Base-by-base conservation (phyloP, 352 stramenopile species). In the Phytophthora idaei region DNA sequence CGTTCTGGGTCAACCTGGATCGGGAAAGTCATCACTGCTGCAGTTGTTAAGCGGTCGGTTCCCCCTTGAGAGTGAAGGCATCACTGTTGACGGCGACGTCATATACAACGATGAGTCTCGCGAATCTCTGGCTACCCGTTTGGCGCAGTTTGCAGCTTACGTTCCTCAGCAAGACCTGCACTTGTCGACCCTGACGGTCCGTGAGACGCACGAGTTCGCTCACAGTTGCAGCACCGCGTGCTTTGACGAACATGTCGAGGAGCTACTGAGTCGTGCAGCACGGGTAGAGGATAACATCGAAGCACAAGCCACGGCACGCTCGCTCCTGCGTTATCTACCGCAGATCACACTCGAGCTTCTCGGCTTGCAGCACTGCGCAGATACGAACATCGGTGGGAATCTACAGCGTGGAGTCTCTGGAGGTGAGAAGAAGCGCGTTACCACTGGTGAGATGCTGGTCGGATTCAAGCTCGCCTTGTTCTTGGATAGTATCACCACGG, bases 181-280 rank as follows among this genome's bases (percentile, higher is more conserved):
- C 48, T 76, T 78, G 31, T 61, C 76, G 15, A 74, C 63, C 12
- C 68, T 86, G 2, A 87, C 78, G 4, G 78, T 87, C 8, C 68
- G 72, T 46, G 78, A 98, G 69, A 98, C 92, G 7, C 85, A 98
- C 31, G 73, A 74, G 31, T 98, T 98, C 69, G 85, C 94, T 5
- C 95, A 94, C 64, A 88, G 94, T 52, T 97, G 84, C 64, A 87
- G 82, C 39, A 79, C 67, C 9, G 48, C 60, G 17, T 59, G 76
- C 47, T 73, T 84, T 36, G 39, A 57, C 1, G 64, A 76, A 28
- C 52, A 61, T 74, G 67, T 83, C 3, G 78, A 73, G 15, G 69
- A 86, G 10, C 32, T 81, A 66, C 69, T 96, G 41, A 69, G 53
- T 37, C 47, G 52, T 32, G 47, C 39, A 15, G 5, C 47, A 27